phyloP scores from a whole-genome alignment of 495 filamentous ascomycete genomes.

The Penicillium crystallinum region DNA sequence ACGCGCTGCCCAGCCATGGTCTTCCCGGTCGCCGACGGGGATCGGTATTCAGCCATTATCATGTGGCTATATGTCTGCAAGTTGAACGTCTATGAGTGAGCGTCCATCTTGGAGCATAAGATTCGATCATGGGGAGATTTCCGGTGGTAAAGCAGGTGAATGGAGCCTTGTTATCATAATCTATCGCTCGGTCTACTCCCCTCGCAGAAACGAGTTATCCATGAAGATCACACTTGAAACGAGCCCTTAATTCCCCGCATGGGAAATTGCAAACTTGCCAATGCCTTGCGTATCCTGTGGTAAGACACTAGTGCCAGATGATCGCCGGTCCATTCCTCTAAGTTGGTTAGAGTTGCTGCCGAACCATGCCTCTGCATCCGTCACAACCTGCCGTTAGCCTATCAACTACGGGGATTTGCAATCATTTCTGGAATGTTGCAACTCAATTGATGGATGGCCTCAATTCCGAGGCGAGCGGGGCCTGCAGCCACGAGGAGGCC shows the following conservation, averaged over 20 bases:
- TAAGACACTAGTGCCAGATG: not conserved
- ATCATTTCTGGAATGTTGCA: not conserved
- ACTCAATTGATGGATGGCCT: not conserved
- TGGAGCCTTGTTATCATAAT: conserved; percentile 11
- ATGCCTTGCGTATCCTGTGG: not conserved
- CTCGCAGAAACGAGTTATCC: not conserved
- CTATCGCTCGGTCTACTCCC: conserved; percentile 4
- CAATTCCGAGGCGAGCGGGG: conserved; percentile 7
- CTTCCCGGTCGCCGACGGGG: not conserved
- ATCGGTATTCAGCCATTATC: too few relatives aligned
- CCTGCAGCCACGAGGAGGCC: not conserved
- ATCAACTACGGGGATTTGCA: not conserved
- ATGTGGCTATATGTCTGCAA: not conserved
- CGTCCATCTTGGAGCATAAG: not conserved
- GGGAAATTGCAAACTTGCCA: not conserved
- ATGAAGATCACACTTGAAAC: not conserved
- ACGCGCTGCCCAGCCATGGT: not conserved
- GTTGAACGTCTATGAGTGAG: not conserved
- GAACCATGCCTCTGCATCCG: not conserved
- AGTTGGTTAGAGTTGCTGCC: not conserved
- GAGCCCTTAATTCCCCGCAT: conserved; percentile 6
- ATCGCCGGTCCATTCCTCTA: conserved; percentile 1
- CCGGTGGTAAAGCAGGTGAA: not conserved
- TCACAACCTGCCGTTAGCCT: not conserved
- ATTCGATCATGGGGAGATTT: not conserved